Base-by-base conservation (phyloP, 371 early-diverging fungal species). In the Racocetra persica region DNA sequence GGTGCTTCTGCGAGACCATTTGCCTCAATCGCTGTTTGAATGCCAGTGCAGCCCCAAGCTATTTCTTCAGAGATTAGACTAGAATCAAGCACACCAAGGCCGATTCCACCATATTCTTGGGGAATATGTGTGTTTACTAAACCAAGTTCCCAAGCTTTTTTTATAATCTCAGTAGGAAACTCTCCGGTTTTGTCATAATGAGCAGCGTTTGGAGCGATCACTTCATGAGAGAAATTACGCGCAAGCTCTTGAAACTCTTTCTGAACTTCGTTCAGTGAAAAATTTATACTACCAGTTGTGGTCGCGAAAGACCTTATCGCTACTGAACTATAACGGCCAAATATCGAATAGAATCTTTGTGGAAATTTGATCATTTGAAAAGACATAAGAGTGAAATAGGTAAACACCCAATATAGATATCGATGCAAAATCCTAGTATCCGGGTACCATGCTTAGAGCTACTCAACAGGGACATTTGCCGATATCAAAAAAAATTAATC, bases 11-110 rank as follows among this genome's bases (percentile, higher is more conserved):
- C 98, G 8, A 98, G 88, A 5, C 94, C 93, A 86, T 98, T 98
- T 36, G 98, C 98, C 84, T 98, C 98, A 70, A 96, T 96, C 59
- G 98, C 98, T 1, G 98, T 98, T 84, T 97, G 97, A 82, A 98
- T 97, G 74, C 98, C 98, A 18, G 95, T 90, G 87, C 98, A 98
- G 14, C 98, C 98, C 82, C 91, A 98, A n/a, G 98, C 95, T 57
- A 98, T 83, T 84, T 97, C 98, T 86, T 98, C 98, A 92, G 96
- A 96, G 24, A 94, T 95, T 26, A 98, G 81, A 26, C 93, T 92
- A 82, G 95, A 96, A 63, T 95, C 95, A 60, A 97, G 89, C 83
- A 97, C 98, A 72, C 98, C 98, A 85, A 98, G 86, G 7, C 93
- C 92, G 16, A 96, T 88, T 79, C 98, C 98, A 55, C 98, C 98